phyloP scores from a whole-genome alignment of 129 eudicot genomes.

The Tanacetum coccineum region DNA sequence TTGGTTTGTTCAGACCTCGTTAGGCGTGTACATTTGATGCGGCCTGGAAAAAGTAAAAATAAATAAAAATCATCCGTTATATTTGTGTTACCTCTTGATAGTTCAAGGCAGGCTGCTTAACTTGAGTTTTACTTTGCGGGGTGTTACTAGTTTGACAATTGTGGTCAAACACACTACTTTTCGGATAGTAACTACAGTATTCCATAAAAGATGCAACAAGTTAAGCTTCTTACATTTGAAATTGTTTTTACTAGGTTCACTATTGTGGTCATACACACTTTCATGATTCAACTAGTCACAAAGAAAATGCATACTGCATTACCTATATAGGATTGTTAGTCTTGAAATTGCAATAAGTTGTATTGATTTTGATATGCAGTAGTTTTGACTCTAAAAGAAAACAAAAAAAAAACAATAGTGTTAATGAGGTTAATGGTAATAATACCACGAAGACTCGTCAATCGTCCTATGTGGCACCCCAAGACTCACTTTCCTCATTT shows the following conservation, averaged over 20 bases:
- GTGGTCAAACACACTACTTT: neutral
- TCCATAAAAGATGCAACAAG: neutral
- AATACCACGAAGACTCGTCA: too few species aligned
- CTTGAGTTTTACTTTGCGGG: slow-evolving; percentile 6
- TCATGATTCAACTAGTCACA: neutral
- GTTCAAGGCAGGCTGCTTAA: neutral
- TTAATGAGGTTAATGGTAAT: too few species aligned
- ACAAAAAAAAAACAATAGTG: neutral
- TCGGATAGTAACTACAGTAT: neutral
- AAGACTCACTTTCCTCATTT: too few species aligned
- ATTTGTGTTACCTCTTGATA: too few species aligned
- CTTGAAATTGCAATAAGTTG: neutral
- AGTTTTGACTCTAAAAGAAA: neutral
- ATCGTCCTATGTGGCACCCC: too few species aligned
- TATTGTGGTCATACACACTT: neutral
- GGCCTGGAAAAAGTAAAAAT: too few species aligned
- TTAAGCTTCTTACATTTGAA: too few species aligned
- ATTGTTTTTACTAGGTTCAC: neutral
- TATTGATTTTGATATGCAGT: neutral
- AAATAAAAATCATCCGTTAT: too few species aligned
- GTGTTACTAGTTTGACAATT: neutral
- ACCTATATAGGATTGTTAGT: neutral
- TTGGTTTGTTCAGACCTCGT: too few species aligned
- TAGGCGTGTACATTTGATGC: too few species aligned
- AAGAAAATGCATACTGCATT: neutral